A percentile compares a stretch with the other conserved stretches of the same genome.
Conservation (phyloP, 1,139 yeast species). For the Taphrina pruni region DNA sequence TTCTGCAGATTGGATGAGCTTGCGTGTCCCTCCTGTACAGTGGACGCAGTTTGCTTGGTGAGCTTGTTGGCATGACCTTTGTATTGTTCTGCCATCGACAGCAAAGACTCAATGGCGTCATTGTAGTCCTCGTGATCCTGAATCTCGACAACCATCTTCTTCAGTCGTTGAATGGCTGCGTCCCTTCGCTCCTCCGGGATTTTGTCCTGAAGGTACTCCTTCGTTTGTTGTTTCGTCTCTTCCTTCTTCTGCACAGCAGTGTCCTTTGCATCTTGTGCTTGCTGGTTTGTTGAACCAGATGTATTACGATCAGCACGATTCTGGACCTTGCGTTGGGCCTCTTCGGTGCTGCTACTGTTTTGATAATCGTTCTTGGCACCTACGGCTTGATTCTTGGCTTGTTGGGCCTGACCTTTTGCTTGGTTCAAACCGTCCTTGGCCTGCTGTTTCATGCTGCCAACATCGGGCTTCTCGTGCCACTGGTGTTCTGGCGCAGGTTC, state of each 20-base stretch:
- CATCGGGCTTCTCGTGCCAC: conserved; percentile 45
- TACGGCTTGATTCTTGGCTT: conserved; percentile 19
- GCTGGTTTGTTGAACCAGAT: conserved; percentile 29
- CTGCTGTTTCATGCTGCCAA: conserved; percentile 35
- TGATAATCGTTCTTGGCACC: conserved; percentile 29
- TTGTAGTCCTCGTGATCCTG: conserved; percentile 46
- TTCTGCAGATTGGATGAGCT: conserved; percentile 43
- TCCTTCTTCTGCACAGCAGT: conserved; percentile 37
- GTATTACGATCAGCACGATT: conserved; percentile 31
- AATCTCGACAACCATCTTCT: conserved; percentile 46
- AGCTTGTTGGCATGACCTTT: conserved; percentile 29
- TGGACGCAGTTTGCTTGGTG: conserved; percentile 25
- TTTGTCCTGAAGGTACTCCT: conserved; percentile 43
- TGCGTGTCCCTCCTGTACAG: conserved; percentile 41
- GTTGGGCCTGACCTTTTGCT: conserved; percentile 30
- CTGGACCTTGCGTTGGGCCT: conserved; percentile 19
- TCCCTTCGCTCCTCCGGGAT: conserved; percentile 46
- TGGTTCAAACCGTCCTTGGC: conserved; percentile 38
- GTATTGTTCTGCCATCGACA: conserved; percentile 44
- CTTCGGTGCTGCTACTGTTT: conserved; percentile 28
- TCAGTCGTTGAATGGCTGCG: conserved; percentile 43
- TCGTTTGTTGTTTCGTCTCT: conserved; percentile 33
- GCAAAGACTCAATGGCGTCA: conserved; percentile 45
- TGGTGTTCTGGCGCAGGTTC: conserved; percentile 45
- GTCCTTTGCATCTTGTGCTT: conserved; percentile 31